These are phyloP conservation scores for Zygosaccharomyces pseudobailii DNA, from an alignment of 1,139 yeast genomes.

Conservation along the genomic window DNA sequence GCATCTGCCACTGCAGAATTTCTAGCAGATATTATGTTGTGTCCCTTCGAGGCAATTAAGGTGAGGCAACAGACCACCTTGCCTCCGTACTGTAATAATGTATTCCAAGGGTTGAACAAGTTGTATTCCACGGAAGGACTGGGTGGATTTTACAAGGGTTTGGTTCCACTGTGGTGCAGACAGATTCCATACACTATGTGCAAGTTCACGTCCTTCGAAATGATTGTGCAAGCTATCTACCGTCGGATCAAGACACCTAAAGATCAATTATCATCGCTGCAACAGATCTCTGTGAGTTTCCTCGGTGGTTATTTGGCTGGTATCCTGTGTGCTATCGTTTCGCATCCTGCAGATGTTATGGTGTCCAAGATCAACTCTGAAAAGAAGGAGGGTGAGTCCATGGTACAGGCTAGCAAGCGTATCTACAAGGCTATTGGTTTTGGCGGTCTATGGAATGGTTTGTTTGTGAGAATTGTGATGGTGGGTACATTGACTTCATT, in stretches of 20 bases:
- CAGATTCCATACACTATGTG: conserved; percentile 97
- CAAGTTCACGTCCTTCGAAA: conserved; percentile 89
- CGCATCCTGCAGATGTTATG: conserved; percentile 98
- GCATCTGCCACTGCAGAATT: conserved; percentile 93
- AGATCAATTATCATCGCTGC: conserved; percentile 49
- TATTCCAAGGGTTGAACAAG: conserved; percentile 63
- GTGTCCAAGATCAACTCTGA: conserved; percentile 86
- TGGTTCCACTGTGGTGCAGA: conserved; percentile 88
- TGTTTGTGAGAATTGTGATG: conserved; percentile 91
- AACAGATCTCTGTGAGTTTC: conserved; percentile 92
- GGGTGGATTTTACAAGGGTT: conserved; percentile 75
- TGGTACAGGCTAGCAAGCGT: conserved; percentile 61
- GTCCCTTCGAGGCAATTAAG: conserved; percentile 92
- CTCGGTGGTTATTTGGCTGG: conserved; percentile 95
- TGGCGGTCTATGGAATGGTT: conserved; percentile 88
- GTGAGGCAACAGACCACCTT: conserved; percentile 89
- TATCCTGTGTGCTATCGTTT: conserved; percentile 87
- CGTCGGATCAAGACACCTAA: conserved; percentile 47
- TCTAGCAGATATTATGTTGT: conserved; percentile 78
- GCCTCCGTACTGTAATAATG: conserved; percentile 69
- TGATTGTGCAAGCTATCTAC: conserved; percentile 73
- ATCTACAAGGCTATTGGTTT: conserved; percentile 83
- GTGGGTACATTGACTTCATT: conserved; percentile 93
- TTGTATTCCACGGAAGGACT: conserved; percentile 63
- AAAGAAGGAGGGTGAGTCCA: conserved; percentile 59